These are phyloP conservation scores for Aspergillus puulaauensis DNA, from an alignment of 2,329 filamentous ascomycete genomes.

Conservation along the genomic window DNA sequence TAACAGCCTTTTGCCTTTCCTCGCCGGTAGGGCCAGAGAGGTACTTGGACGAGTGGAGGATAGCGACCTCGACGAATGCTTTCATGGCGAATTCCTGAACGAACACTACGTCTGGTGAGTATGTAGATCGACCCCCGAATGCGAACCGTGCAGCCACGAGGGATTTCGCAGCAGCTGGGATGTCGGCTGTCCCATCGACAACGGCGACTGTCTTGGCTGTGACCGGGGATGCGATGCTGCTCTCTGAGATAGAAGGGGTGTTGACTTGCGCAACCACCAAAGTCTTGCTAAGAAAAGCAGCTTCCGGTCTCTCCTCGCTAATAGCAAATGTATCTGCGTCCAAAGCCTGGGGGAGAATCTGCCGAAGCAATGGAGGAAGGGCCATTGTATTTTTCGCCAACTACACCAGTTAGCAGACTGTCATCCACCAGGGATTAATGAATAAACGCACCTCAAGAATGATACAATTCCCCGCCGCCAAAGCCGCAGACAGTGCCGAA, in stretches of 20 bases:
- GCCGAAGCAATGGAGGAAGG: slow-evolving; percentile 23
- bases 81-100: slow-evolving; percentile 64
- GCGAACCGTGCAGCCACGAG: slow-evolving; percentile 56
- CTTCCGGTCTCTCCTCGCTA: slow-evolving; percentile 32
- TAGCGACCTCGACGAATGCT: slow-evolving; percentile 53
- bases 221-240: slow-evolving; percentile 23
- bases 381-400: slow-evolving; percentile 25
- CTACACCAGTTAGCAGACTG: slow-evolving; percentile 12
- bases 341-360: slow-evolving; percentile 32
- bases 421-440: neutral
- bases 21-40: slow-evolving; percentile 25
- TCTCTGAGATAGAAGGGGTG: slow-evolving; percentile 16
- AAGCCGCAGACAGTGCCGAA: slow-evolving; percentile 45
- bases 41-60: slow-evolving; percentile 36
- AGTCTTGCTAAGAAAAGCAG: slow-evolving; percentile 26
- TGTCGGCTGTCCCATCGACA: slow-evolving; percentile 60
- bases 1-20: slow-evolving; percentile 13
- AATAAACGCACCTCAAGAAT: slow-evolving; percentile 45
- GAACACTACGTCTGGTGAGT: slow-evolving; percentile 61
- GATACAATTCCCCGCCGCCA: slow-evolving; percentile 54
- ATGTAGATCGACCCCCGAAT: slow-evolving; percentile 58
- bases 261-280: slow-evolving; percentile 17
- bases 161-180: slow-evolving; percentile 53
- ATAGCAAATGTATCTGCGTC: slow-evolving; percentile 52
- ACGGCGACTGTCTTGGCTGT: slow-evolving; percentile 50